Conservation (phyloP, 2,329 filamentous ascomycete genomes). For the Ophiostoma angusticollis region DNA sequence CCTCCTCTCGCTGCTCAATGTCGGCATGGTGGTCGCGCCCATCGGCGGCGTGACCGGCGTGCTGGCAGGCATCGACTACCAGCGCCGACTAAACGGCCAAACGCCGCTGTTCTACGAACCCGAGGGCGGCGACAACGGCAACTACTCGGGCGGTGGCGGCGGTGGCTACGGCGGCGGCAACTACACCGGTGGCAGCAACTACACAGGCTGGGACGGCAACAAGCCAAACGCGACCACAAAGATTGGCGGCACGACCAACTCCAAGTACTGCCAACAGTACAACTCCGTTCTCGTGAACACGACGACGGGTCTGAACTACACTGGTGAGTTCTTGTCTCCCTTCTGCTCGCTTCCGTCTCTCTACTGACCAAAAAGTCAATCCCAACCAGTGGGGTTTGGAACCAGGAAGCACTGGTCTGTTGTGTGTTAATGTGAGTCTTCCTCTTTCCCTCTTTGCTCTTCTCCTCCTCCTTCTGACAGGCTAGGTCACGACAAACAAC, state of each 20-base stretch:
- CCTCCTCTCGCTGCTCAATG: constrained; percentile 34
- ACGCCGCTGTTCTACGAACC: constrained; percentile 27
- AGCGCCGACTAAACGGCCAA: constrained; percentile 29
- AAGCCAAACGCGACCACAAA: constrained; percentile 10
- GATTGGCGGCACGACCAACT: constrained; percentile 6
- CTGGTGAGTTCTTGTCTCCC: constrained; percentile 24
- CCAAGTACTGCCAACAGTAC: constrained; percentile 14
- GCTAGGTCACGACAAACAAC: constrained; percentile 33
- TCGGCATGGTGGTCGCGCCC: constrained; percentile 31
- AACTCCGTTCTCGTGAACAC: constrained; percentile 6
- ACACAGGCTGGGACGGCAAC: constrained; percentile 12
- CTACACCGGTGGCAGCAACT: constrained; percentile 16
- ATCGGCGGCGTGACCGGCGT: constrained; percentile 24
- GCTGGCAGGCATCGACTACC: constrained; percentile 33
- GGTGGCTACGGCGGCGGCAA: constrained; percentile 14
- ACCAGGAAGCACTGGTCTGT: constrained; percentile 24
- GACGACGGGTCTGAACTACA: constrained; percentile 31
- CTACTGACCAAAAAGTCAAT: constrained; percentile 28
- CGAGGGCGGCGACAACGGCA: constrained; percentile 10
- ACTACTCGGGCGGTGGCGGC: not conserved
- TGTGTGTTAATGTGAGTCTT: not conserved
- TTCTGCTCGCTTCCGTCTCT: not conserved
- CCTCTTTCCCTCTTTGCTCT: not conserved
- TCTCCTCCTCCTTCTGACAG: not conserved
- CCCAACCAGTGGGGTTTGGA: constrained; percentile 42